Percentiles rank a stretch among this genome's conserved stretches.
phyloP scores from a whole-genome alignment of 2,329 filamentous ascomycete species.

The Ophiostoma novo-ulmi region DNA sequence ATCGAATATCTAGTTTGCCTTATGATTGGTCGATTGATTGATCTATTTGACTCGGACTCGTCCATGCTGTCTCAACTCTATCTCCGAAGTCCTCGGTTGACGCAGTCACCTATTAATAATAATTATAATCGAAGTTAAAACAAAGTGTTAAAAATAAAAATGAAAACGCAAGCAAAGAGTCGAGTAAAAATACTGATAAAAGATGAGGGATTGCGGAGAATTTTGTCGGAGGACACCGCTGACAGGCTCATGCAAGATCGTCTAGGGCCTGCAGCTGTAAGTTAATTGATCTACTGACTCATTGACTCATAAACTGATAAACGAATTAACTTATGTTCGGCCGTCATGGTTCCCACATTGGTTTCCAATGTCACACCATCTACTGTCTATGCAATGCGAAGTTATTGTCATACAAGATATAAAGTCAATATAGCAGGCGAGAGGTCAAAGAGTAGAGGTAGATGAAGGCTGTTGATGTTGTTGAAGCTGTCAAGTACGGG shows the following conservation, averaged over 20 bases:
- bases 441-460: neutral
- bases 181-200: neutral
- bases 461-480: neutral
- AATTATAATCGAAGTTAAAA: neutral
- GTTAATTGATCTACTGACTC: neutral
- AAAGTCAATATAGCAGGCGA: slow-evolving; percentile 2
- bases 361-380: neutral
- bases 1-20: neutral
- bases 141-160: neutral
- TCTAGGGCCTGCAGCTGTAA: neutral
- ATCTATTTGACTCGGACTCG: neutral
- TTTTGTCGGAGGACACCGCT: neutral
- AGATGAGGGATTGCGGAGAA: neutral
- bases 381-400: neutral
- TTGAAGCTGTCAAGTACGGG: too few relatives aligned
- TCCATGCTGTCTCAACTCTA: slow-evolving; percentile 3
- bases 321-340: neutral
- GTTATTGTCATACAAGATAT: neutral
- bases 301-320: neutral
- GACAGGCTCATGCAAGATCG: slow-evolving; percentile 8
- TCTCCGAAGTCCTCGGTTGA: slow-evolving; percentile 4
- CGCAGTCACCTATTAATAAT: neutral
- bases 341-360: neutral
- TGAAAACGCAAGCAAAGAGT: neutral
- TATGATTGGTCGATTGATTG: neutral